A percentile compares a stretch with the other conserved stretches of the same genome.
phyloP scores from a whole-genome alignment of 2,329 filamentous ascomycete genomes.

The Colletotrichum salicis region DNA sequence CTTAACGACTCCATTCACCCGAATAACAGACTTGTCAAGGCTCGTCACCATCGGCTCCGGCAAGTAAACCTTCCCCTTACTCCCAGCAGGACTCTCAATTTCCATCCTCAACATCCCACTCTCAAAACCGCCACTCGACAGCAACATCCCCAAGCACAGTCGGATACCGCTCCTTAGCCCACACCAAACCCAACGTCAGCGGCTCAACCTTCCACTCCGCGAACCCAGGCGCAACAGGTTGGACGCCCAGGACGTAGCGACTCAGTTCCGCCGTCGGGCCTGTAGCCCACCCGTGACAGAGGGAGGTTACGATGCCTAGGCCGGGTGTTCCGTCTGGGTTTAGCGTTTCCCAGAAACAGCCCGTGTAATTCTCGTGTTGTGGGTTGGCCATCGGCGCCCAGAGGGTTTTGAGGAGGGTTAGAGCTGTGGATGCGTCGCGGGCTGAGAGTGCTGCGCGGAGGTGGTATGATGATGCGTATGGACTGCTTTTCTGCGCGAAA shows the following conservation, averaged over 20 bases:
- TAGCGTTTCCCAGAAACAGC: constrained; percentile 45
- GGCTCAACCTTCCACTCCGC: constrained; percentile 36
- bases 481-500: constrained; percentile 40
- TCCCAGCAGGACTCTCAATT: constrained; percentile 14
- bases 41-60: constrained; percentile 1
- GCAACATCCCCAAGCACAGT: constrained; percentile 1
- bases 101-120: constrained; percentile 20
- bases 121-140: constrained; percentile 25
- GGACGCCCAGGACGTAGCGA: constrained; percentile 42
- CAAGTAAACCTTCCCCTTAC: not conserved
- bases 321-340: constrained; percentile 39
- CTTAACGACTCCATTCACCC: not conserved
- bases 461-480: constrained; percentile 44
- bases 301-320: constrained; percentile 41
- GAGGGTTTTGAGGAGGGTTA: constrained; percentile 36
- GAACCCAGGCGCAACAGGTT: constrained; percentile 39
- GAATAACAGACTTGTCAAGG: not conserved
- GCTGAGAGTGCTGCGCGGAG: constrained; percentile 42
- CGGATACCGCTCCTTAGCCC: constrained; percentile 24
- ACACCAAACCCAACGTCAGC: constrained; percentile 37
- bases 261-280: constrained; percentile 47
- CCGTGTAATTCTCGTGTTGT: constrained; percentile 41
- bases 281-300: constrained; percentile 48
- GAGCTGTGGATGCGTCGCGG: constrained; percentile 19
- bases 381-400: constrained; percentile 44